phyloP scores from a whole-genome alignment of 2,329 filamentous ascomycete genomes.

The Huntiella moniliformis region DNA sequence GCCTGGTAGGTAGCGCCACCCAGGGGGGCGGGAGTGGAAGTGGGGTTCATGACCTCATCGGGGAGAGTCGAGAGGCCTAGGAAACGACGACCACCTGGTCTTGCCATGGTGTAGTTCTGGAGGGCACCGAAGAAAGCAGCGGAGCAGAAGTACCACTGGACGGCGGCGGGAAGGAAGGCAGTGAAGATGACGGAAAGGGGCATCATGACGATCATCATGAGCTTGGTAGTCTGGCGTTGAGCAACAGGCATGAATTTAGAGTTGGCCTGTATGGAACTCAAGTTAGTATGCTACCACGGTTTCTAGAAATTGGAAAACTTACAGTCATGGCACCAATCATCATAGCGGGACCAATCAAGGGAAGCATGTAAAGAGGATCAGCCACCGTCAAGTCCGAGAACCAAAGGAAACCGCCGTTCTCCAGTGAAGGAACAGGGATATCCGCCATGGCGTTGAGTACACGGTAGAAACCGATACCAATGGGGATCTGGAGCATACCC shows the following conservation, averaged over 20 bases:
- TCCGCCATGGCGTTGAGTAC: conserved; percentile 53
- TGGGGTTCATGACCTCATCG: conserved; percentile 12
- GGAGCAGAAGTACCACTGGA: conserved; percentile 31
- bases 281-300: conserved; percentile 11
- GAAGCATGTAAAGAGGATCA: conserved; percentile 66
- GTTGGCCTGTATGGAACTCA: conserved; percentile 18
- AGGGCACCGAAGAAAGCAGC: conserved; percentile 18
- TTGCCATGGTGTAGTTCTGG: conserved; percentile 22
- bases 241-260: conserved; percentile 18
- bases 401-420: conserved; percentile 56
- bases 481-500: conserved; percentile 33
- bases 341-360: conserved; percentile 36
- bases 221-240: conserved; percentile 22
- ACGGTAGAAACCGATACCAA: conserved; percentile 68
- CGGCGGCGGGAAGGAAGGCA: conserved; percentile 27
- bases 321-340: conserved; percentile 39
- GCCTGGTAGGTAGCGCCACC: conserved; percentile 18
- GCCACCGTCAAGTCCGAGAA: conserved; percentile 54
- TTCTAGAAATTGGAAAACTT: conserved; percentile 13
- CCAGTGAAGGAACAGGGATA: conserved; percentile 64
- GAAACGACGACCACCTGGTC: conserved; percentile 22
- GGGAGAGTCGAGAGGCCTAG: conserved; percentile 20
- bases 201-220: conserved; percentile 26
- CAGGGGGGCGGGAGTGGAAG: background rate
- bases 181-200: conserved; percentile 26